Base-by-base conservation (phyloP, 2,329 filamentous ascomycete genomes). In the Phialophora expanda region DNA sequence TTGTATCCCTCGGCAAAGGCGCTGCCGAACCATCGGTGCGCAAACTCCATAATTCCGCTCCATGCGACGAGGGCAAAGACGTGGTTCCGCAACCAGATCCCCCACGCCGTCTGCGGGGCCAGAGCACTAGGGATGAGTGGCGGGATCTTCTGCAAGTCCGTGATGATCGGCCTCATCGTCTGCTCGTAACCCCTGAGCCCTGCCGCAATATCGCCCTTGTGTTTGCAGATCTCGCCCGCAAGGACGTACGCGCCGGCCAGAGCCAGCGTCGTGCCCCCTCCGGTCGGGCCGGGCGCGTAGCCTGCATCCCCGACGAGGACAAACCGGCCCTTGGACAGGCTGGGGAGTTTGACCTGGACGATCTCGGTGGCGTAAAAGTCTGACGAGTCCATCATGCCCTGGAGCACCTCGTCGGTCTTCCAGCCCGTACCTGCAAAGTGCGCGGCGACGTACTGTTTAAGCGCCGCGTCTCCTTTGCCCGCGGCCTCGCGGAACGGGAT, bases 161-260 rank as follows among this genome's bases (percentile, higher is more conserved):
- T 58, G 48, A 79, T 73, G 48, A 79, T 70, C 4, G 78, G 77
- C 46, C 73, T 73, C 73, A 81, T 77, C 17, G 61, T 67, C 68
- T 75, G 70, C 66, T 79, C 77, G 59, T 81, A 81, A 2, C 70
- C 74, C 48, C 48, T 63, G 4, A 80, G 71, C 9, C 72, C 79
- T 17, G 73, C 76, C 17, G 65, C 72, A 17, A 80, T 32, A 68
- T 79, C 72, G 64, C 71, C 69, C 1, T 62, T 44, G 34, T 76
- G 68, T 17, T 67, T 73, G 14, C 61, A 30, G 9, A 80, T 71
- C 62, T 80, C 85, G 1, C 86, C 86, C 0, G 85, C 86, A 3
- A 89, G 76, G 2, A 86, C 74, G 70, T 88, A 88, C 0, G 84
- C 83, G 0, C 78, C 78, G 3, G 76, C 69, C 1, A 81, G 66